Base-by-base conservation (phyloP, 768 basidiomycete species). In the Pisolithus tinctorius region DNA sequence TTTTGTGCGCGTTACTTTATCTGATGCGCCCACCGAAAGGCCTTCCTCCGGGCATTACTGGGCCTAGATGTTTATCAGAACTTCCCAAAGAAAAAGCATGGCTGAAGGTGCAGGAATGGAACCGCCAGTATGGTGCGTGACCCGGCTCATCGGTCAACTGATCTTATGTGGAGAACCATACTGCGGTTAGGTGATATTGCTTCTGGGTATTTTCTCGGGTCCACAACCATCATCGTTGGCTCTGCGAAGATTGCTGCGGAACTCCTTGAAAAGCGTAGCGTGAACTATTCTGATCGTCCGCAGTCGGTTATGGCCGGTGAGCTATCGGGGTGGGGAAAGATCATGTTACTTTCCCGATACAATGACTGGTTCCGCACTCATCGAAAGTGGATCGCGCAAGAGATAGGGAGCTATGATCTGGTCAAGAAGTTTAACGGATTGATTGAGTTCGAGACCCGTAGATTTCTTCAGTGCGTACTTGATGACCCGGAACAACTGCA, bases 191-290 rank as follows among this genome's bases (percentile, higher is more conserved):
- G 55, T 45, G 57, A 60, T 36, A 50, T 60, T 40, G 52, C 54
- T 4, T 60, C 54, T 30, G 29, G 30, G 9, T 53, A 50, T 17
- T 3, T 58, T 4, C 48, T 56, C 4, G 55, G 56, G 40, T 51
- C 74, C 53, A 70, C 72, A 6, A 62, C 78, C 38, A 62, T 78
- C 17, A 50, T 78, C 37, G 58, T 80, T 6, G 76, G 75, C 48
- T 71, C 76, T 14, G 67, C 71, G 4, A 58, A 65, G 37, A 70
- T 69, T 4, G 68, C 72, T 7, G 57, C 60, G 16, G 77, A 79
- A 17, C 63, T 79, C 4, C 67, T 80, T 4, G 75, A 79, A 54
- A 78, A 71, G 50, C 69, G 74, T 29, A 64, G 73, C 23, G 53
- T 56, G 30, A 73, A 70, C 13, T 80, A 74, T 53, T 73, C 76